Evolutionary conservation across 2,329 filamentous ascomycete genomes (phyloP).

Genomic region (Cyanodermella asteris): DNA sequence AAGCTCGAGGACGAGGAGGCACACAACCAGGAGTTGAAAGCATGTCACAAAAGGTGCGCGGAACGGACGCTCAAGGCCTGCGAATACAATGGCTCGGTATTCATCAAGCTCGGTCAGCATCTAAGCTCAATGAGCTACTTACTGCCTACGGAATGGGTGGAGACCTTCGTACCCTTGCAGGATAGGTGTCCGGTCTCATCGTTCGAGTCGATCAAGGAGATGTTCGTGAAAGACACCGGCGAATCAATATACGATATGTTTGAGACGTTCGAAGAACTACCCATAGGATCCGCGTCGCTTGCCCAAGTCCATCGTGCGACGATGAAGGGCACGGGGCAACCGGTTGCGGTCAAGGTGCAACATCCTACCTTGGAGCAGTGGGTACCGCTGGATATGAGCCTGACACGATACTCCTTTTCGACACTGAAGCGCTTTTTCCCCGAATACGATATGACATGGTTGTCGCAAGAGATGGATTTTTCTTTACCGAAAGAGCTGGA

Average conservation of each 20-base stretch:
- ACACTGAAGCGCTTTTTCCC: constrained; percentile 86
- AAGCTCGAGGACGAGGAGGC: constrained; percentile 39
- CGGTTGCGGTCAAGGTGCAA: constrained; percentile 90
- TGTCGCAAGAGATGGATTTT: constrained; percentile 77
- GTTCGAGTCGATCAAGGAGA: constrained; percentile 60
- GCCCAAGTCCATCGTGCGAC: constrained; percentile 86
- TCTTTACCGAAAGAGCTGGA: constrained; percentile 83
- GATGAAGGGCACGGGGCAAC: constrained; percentile 58
- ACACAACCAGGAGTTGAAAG: constrained; percentile 45
- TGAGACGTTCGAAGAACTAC: constrained; percentile 55
- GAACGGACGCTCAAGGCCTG: constrained; percentile 65
- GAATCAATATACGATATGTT: constrained; percentile 62
- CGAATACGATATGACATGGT: constrained; percentile 92
- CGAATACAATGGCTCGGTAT: constrained; percentile 93
- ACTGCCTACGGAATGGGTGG: constrained; percentile 76
- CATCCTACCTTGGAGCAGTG: constrained; percentile 78
- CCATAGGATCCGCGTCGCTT: constrained; percentile 80
- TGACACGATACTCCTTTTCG: constrained; percentile 76
- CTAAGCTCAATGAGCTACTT: constrained; percentile 92
- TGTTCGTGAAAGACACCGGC: constrained; percentile 73
- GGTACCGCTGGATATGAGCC: constrained; percentile 64
- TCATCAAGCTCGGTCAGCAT: constrained; percentile 94
- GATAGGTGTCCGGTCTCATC: constrained; percentile 90
- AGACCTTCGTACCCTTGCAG: constrained; percentile 86
- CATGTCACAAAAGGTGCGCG: constrained; percentile 84